Conservation (phyloP, 2,329 filamentous ascomycete genomes). For the Aspergillus persii region DNA sequence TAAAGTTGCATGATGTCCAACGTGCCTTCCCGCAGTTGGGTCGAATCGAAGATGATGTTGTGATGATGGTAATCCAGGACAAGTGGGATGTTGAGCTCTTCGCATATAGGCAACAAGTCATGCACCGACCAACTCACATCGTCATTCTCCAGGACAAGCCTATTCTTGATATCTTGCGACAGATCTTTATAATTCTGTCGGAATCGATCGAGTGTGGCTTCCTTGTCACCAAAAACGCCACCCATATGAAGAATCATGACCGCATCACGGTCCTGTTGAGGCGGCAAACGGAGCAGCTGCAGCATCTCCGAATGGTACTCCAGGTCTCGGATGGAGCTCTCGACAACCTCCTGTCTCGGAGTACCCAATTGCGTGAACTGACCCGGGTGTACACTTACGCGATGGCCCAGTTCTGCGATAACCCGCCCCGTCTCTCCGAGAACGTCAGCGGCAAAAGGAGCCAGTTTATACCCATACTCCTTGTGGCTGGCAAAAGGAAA, state of each 20-base stretch:
- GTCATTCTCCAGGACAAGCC: constrained; percentile 89
- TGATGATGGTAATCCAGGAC: constrained; percentile 95
- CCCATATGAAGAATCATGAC: constrained; percentile 96
- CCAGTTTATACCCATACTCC: constrained; percentile 81
- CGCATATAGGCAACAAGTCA: constrained; percentile 82
- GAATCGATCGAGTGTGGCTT: constrained; percentile 74
- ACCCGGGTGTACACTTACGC: constrained; percentile 86
- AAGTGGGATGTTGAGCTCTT: constrained; percentile 89
- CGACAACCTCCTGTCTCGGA: constrained; percentile 72
- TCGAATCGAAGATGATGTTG: constrained; percentile 82
- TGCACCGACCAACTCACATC: constrained; percentile 92
- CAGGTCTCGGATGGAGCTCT: constrained; percentile 74
- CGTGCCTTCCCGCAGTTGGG: constrained; percentile 76
- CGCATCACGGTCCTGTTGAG: constrained; percentile 77
- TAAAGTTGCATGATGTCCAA: constrained; percentile 74
- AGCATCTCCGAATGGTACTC: constrained; percentile 88
- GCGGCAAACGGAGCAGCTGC: constrained; percentile 69
- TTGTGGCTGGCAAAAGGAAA: constrained; percentile 92
- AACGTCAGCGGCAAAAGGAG: constrained; percentile 75
- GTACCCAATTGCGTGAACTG: constrained; percentile 91
- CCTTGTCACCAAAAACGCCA: constrained; percentile 84
- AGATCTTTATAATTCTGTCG: constrained; percentile 68
- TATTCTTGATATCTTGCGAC: constrained; percentile 68
- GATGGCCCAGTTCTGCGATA: constrained; percentile 74
- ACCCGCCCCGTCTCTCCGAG: constrained; percentile 75